These are phyloP conservation scores for Neurospora sp. DNA, from an alignment of 495 filamentous ascomycete genomes.

Conservation along the genomic window DNA sequence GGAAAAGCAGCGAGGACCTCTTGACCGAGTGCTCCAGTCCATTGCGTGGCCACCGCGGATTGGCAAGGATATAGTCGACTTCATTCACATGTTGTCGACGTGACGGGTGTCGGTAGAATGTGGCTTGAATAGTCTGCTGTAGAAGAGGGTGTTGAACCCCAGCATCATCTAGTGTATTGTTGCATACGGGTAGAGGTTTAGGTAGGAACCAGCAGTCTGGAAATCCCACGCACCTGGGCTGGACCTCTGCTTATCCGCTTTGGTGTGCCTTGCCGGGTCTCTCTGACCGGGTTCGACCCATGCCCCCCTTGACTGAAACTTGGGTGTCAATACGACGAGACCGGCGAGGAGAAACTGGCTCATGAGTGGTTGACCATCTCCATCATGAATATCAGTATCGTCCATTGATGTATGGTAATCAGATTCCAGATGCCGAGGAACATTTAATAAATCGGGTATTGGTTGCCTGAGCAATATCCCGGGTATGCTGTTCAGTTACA, in stretches of 20 bases:
- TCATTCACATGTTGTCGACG: not conserved
- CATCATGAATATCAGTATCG: not conserved
- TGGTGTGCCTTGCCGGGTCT: not conserved
- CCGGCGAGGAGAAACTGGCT: not conserved
- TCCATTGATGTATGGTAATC: not conserved
- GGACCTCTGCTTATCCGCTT: not conserved
- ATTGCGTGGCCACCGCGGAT: constrained; percentile 9
- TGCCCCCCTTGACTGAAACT: not conserved
- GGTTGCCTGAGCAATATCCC: not conserved
- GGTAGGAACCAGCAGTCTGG: not conserved
- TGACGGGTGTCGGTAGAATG: not conserved
- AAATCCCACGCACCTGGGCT: not conserved
- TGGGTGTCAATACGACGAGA: not conserved
- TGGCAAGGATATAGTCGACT: constrained; percentile 2
- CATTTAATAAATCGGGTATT: not conserved
- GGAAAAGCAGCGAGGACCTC: constrained; percentile 1
- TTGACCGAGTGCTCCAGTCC: constrained; percentile 1
- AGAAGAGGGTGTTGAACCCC: not conserved
- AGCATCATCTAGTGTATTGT: not conserved
- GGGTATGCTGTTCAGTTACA: not conserved
- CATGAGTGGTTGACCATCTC: not conserved
- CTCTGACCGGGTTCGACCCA: not conserved
- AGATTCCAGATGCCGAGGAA: not conserved
- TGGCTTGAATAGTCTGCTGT: not conserved
- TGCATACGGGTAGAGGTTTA: not conserved